Evolutionary conservation across 257 asterid genomes (phyloP).

Genomic region (Nicotiana tabacum): DNA sequence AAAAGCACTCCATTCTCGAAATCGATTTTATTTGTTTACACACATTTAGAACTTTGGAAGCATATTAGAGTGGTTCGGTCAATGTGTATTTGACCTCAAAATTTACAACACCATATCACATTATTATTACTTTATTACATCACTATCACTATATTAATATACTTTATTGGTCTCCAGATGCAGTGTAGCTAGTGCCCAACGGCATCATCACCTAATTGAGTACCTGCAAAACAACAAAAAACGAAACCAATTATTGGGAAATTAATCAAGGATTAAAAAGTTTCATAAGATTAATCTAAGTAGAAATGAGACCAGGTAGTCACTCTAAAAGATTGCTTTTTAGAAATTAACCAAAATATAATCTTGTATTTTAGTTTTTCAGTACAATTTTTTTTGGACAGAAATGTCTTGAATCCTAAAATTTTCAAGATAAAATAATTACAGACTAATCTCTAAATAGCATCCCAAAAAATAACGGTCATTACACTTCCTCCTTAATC

Average conservation of each 20-base stretch:
- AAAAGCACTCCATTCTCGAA: background rate
- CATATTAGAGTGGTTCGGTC: conserved; percentile 27
- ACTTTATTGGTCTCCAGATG: background rate
- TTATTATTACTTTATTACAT: background rate
- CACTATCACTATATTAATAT: background rate
- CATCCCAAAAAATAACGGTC: too few species aligned
- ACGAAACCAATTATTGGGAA: background rate
- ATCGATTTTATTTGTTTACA: background rate
- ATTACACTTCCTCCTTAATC: too few species aligned
- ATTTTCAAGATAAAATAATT: too few species aligned
- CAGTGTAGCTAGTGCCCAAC: background rate
- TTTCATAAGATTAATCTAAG: background rate
- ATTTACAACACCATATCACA: background rate
- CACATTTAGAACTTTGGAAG: background rate
- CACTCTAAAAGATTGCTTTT: too few species aligned
- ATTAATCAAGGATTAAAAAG: background rate
- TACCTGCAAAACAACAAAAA: conserved; percentile 12
- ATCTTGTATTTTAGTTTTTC: too few species aligned
- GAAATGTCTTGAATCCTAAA: too few species aligned
- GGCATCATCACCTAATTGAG: conserved; percentile 7
- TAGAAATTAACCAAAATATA: too few species aligned
- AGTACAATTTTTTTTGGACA: too few species aligned
- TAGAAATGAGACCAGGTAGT: too few species aligned
- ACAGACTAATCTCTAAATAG: too few species aligned
- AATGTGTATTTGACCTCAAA: conserved; percentile 31